A percentile compares a stretch with the other conserved stretches of the same genome.
phyloP scores from a whole-genome alignment of 2,329 filamentous ascomycete species.

The Calonectria naviculata region DNA sequence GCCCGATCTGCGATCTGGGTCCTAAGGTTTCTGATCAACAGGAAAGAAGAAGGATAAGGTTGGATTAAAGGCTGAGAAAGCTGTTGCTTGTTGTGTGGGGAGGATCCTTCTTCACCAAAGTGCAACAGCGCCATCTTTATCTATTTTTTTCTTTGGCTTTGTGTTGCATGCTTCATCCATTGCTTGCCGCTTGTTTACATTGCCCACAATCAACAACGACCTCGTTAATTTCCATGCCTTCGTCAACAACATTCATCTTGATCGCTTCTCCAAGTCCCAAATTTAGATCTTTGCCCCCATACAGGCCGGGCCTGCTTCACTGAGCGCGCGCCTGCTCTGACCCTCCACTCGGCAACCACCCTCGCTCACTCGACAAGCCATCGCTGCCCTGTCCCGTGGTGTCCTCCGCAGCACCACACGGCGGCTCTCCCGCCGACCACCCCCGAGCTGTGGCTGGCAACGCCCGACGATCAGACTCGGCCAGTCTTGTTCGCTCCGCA shows the following conservation, averaged over 20 bases:
- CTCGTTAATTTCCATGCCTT: background rate
- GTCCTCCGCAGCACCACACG: background rate
- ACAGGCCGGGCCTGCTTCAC: slow-evolving; percentile 20
- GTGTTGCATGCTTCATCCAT: background rate
- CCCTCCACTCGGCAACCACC: slow-evolving; percentile 11
- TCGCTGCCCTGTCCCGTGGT: slow-evolving; percentile 20
- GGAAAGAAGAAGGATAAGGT: slow-evolving; percentile 4
- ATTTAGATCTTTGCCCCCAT: slow-evolving; percentile 16
- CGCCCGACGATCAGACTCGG: slow-evolving; percentile 21
- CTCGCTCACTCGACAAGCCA: slow-evolving; percentile 6
- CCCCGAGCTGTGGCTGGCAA: slow-evolving; percentile 22
- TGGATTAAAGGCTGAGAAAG: background rate
- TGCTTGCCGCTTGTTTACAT: background rate
- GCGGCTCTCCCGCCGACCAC: slow-evolving; percentile 19
- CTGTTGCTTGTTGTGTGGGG: slow-evolving; percentile 9
- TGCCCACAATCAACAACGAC: slow-evolving; percentile 1
- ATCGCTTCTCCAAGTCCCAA: slow-evolving; percentile 18
- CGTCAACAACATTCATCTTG: slow-evolving; percentile 3
- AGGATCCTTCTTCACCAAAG: slow-evolving; percentile 6
- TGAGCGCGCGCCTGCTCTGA: slow-evolving; percentile 27
- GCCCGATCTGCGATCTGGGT: background rate
- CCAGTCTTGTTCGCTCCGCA: slow-evolving; percentile 14
- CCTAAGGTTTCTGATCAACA: slow-evolving; percentile 21
- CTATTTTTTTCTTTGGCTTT: background rate
- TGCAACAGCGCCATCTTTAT: slow-evolving; percentile 19